Evolutionary conservation across 495 filamentous ascomycete genomes (phyloP), one percentile per base, ranked within the genome.

Genomic region (Parathielavia hyrcaniae): DNA sequence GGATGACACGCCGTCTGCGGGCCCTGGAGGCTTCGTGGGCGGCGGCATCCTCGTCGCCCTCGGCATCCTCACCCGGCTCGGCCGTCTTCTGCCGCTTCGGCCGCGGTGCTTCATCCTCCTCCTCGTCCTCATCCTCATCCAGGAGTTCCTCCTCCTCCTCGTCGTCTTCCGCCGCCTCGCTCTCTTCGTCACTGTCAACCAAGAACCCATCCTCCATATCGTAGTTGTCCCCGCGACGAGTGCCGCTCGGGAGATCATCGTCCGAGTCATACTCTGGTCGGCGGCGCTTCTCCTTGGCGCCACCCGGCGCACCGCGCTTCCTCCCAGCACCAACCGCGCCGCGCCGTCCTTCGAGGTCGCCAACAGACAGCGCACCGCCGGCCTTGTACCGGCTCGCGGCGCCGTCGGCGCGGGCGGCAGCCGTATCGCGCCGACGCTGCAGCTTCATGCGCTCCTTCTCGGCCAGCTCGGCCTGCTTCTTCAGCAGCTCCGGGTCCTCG

Each of bases 121-220:
- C 75, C 1, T 79, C 76, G 0, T 77, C 73, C n/a, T 76, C 75
- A 22, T 76, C 73, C 1, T 76, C 75, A 22, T 76, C 73, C 1
- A 74, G 51, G 20, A 77, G 40, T 20, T 74, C 69, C 23, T 81
- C 77, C 44, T 83, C 81, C 1, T 83, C 81, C 7, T 83, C 85
- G 4, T 85, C 85, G 6, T 85, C 85, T 26, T 78, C 83, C 12
- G 77, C 81, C 14, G 68, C 82, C 34, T 79, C 75, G 60, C 83
- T 83, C 10, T 83, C 87, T 59, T 89, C 85, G 54, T 87, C 87
- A 63, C 86, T 90, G 38, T 79, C 80, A 11, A 87, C 87, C 55
- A 91, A 72, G 70, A 91, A 91, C 7, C 84, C 87, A 62, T 91
- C 87, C 23, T 89, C 86, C 65, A 85, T 81, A 60, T 90, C 87